Evolutionary conservation across 805 yeast genomes (phyloP).

Genomic region (Nakazawaea peltata): DNA sequence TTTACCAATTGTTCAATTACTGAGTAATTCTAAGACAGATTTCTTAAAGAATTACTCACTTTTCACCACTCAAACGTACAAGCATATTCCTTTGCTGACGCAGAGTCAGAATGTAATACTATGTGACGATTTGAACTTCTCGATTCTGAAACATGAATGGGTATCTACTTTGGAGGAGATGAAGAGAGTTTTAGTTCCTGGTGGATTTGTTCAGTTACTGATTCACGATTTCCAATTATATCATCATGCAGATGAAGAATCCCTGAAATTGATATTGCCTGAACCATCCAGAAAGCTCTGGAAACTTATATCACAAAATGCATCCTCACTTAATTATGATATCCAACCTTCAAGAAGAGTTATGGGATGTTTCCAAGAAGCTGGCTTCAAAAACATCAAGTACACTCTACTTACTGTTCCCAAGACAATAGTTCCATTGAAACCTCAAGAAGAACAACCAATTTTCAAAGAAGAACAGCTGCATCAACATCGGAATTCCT

Average conservation of each 20-base stretch:
- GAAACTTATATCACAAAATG: not conserved
- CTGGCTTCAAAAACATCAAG: conserved; percentile 8
- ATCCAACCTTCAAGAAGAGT: conserved; percentile 1
- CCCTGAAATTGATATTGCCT: too few species aligned
- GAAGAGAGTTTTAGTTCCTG: conserved; percentile 20
- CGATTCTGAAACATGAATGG: conserved; percentile 15
- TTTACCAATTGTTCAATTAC: too few species aligned
- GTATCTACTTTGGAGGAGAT: conserved; percentile 18
- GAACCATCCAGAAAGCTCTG: too few species aligned
- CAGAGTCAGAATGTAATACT: conserved; percentile 20
- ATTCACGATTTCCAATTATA: conserved; percentile 19
- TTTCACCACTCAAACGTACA: conserved; percentile 19
- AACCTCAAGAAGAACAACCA: too few species aligned
- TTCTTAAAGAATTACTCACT: conserved; percentile 21
- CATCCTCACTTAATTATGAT: not conserved
- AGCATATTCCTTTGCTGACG: conserved; percentile 19
- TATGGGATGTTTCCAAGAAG: not conserved
- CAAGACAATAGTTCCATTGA: conserved; percentile 7
- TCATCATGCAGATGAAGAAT: not conserved
- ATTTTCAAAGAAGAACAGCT: not conserved
- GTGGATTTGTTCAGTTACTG: conserved; percentile 21
- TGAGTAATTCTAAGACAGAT: not conserved
- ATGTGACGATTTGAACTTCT: conserved; percentile 19
- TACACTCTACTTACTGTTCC: conserved; percentile 7
- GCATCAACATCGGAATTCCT: not conserved